Base-by-base conservation (phyloP, 1,284 basidiomycete genomes). In the Irpex lacteus region DNA sequence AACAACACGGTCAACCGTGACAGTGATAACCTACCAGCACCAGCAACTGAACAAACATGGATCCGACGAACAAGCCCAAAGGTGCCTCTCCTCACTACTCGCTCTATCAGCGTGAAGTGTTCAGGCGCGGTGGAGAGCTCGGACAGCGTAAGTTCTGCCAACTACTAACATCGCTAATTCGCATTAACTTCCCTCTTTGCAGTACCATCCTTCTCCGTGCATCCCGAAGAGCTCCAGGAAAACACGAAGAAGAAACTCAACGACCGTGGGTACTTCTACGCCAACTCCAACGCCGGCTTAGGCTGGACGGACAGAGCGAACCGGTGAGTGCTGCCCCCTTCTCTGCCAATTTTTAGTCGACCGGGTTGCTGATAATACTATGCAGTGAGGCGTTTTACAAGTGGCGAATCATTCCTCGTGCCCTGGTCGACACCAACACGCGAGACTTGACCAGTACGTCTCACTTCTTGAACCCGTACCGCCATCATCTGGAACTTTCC, bases 241-340 rank as follows among this genome's bases (percentile, higher is more conserved):
- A 80, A 82, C 3, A 81, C 81, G 3, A 82, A 82, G 73, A 78
- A 81, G 63, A 83, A 83, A 63, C 72, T 86, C 34, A 83, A 75
- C 56, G 80, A 84, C 65, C 78, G 83, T 50, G 82, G 78, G 2
- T 86, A 83, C 72, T 81, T 81, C 63, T 86, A 86, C 66, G 84
- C 84, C 4, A 82, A 81, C 71, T 85, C 83, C 4, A 85, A 87
- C 67, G 85, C 85, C 2, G 84, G 85, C 0, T 67, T 85, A 1
- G 82, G 82, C 49, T 84, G 82, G 80, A 86, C 85, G 0, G 81
- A 85, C 71, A 74, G 77, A 60, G 82, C 84, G 0, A 86, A 87
- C 70, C 75, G 82, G 76, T 78, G 67, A 62, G 75, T 69, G 1
- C 21, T 56, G 3, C 5, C 2, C 13, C 54, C 34, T 26, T 34